Base-by-base conservation (phyloP, 495 filamentous ascomycete species). In the Talaromyces adpressus region DNA sequence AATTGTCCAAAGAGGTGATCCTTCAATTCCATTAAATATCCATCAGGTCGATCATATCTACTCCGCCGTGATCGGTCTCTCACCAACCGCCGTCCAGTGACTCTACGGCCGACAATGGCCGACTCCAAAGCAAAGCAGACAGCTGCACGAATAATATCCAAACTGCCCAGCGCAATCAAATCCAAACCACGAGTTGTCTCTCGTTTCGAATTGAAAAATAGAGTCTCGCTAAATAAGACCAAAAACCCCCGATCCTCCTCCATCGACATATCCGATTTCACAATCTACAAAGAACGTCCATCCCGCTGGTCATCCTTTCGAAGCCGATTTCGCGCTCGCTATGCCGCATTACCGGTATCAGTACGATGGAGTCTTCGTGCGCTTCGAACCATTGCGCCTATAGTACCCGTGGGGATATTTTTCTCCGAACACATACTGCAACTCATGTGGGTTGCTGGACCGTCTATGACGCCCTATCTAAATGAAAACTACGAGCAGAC, bases 391-490 rank as follows among this genome's bases (percentile, higher is more conserved):
- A 76, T 85, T 64, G 79, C 80, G 29, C 84, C 87, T 32, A 79
- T 86, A 73, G 67, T 90, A 29, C 89, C 89, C 1, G 82, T 88
- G 29, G 70, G 83, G 25, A 79, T 87, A 51, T 87, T 85, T 75
- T 83, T 91, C 75, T 84, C 85, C 57, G 77, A 81, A 54, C 78
- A 89, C 67, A 77, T 91, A 59, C 78, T 81, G 57, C 79, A 87
- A 64, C 65, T 88, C 29, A 85, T 85, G 67, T 79, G 79, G 75
- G 85, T 92, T 65, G 77, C 74, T 29, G 90, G 90, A 3, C 77
- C 84, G 22, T 89, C 85, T 16, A 93, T 93, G 90, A 90, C 88
- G 61, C 90, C 90, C 0, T 89, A 84, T 71, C 69, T 93, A 11
- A 92, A 92, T 65, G 77, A 85, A 47, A 80, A 86, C 56, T 87